phyloP scores from a whole-genome alignment of 108 stramenopile genomes.

The Cylindrotheca closterium region DNA sequence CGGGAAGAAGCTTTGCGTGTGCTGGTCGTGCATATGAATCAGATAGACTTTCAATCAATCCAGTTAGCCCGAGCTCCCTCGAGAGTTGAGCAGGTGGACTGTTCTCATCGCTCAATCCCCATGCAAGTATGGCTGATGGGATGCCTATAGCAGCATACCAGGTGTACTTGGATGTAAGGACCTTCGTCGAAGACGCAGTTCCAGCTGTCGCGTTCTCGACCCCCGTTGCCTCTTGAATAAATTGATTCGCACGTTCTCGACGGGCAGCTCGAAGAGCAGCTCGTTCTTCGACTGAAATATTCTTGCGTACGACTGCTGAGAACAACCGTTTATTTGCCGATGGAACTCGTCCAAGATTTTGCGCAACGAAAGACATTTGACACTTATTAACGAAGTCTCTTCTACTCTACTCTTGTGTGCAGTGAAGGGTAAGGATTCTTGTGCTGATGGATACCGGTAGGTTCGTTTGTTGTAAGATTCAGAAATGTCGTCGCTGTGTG shows the following conservation, averaged over 20 bases:
- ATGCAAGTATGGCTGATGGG: constrained; percentile 67
- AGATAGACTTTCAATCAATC: constrained; percentile 41
- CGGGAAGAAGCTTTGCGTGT: constrained; percentile 89
- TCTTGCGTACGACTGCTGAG: constrained; percentile 29
- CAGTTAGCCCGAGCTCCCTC: constrained; percentile 66
- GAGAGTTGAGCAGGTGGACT: constrained; percentile 76
- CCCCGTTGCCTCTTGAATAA: constrained; percentile 34
- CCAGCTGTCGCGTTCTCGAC: constrained; percentile 24
- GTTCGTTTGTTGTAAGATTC: no score
- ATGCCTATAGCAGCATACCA: constrained; percentile 70
- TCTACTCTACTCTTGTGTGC: no score
- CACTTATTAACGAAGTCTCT: no score
- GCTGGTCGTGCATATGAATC: constrained; percentile 80
- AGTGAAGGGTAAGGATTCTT: no score
- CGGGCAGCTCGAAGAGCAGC: constrained; percentile 63
- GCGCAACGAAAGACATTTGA: no score
- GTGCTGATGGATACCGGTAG: no score
- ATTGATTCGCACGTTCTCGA: constrained; percentile 60
- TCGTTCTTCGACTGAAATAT: constrained; percentile 58
- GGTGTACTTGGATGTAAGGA: constrained; percentile 29
- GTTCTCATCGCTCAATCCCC: constrained; percentile 73
- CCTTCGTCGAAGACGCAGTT: constrained; percentile 7
- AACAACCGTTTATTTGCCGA: no score
- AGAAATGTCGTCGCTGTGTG: no score
- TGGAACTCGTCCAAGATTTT: no score